Conservation (phyloP, 2,329 filamentous ascomycete genomes). For the Venturia asperata region DNA sequence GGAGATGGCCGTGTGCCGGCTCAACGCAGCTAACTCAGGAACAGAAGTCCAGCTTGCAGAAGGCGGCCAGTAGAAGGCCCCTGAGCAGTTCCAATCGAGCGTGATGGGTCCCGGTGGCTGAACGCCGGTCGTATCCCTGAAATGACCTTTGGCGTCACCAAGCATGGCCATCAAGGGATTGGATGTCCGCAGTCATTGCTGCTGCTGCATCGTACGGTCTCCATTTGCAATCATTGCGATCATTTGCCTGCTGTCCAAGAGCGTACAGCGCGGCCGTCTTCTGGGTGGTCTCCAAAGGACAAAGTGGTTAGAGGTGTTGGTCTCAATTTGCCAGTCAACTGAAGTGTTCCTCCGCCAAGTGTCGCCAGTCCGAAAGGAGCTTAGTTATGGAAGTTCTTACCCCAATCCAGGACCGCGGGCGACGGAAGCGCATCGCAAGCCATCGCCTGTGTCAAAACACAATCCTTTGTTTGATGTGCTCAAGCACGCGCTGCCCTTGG, state of each 20-base stretch:
- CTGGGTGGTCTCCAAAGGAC: neutral
- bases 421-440: neutral
- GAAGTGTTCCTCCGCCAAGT: neutral
- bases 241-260: neutral
- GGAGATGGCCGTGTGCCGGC: neutral
- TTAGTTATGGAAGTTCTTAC: neutral
- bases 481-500: too few species aligned
- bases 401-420: too few species aligned
- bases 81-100: neutral
- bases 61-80: neutral
- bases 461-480: neutral
- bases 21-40: slow-evolving; percentile 14
- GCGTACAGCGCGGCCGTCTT: neutral
- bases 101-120: neutral
- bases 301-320: neutral
- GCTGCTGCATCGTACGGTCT: neutral
- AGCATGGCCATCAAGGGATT: neutral
- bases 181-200: neutral
- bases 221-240: neutral
- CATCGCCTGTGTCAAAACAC: neutral
- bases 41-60: neutral
- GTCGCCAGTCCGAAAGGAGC: neutral
- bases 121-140: slow-evolving; percentile 12
- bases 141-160: slow-evolving; percentile 11
- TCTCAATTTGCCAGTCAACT: neutral